Conservation (phyloP, 2,329 filamentous ascomycete genomes). For the Phialocephala subalpina region DNA sequence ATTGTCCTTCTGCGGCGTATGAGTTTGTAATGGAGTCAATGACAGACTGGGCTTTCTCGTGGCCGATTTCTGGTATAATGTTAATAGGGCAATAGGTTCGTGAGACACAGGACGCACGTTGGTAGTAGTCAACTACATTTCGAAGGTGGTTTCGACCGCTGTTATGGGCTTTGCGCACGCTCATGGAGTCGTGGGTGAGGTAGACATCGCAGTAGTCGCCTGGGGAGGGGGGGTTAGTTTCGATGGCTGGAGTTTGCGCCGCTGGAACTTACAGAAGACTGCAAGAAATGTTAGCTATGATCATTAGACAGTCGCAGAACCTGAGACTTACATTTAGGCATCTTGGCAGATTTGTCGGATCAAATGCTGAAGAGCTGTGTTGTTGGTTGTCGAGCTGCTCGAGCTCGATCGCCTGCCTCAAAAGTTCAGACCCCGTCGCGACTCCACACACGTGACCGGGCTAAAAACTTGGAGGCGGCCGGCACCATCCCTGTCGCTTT, state of each 20-base stretch:
- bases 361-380: constrained; percentile 12
- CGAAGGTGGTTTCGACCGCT: constrained; percentile 94
- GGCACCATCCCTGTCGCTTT: constrained; percentile 4
- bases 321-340: constrained; percentile 83
- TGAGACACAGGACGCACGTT: constrained; percentile 65
- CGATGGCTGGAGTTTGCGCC: constrained; percentile 19
- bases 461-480: neutral
- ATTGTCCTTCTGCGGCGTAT: constrained; percentile 93
- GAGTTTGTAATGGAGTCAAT: constrained; percentile 98
- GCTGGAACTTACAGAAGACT: constrained; percentile 73
- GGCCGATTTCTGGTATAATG: constrained; percentile 80
- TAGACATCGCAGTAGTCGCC: constrained; percentile 99
- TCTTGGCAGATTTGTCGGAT: constrained; percentile 54
- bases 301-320: constrained; percentile 19
- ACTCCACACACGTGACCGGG: constrained; percentile 10
- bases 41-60: constrained; percentile 97
- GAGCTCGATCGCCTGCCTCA: constrained; percentile 7
- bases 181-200: constrained; percentile 99
- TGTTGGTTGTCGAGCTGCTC: constrained; percentile 11
- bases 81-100: constrained; percentile 15
- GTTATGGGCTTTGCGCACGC: constrained; percentile 98
- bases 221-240: constrained; percentile 45
- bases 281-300: constrained; percentile 48
- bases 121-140: constrained; percentile 98
- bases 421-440: constrained; percentile 4